Evolutionary conservation across 305 asterid genomes (phyloP).

Genomic region (Ajuga reptans): DNA sequence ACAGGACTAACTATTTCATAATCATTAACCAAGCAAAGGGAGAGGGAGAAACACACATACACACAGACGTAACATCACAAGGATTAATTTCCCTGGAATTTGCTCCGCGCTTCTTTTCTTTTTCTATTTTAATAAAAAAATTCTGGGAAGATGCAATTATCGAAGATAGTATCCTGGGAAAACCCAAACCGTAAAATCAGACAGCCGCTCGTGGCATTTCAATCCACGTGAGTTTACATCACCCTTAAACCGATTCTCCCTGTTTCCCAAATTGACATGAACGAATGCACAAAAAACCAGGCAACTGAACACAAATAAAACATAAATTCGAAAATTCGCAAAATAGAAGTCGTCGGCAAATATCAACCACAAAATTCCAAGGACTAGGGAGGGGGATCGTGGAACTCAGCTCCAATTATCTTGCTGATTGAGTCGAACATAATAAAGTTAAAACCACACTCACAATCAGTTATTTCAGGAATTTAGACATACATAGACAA

Average conservation of each 20-base stretch:
- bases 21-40: background rate
- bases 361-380: constrained; percentile 10
- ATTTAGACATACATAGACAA: background rate
- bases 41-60: background rate
- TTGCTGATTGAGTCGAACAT: constrained; percentile 1
- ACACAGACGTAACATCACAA: background rate
- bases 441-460: background rate
- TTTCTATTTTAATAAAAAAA: no score
- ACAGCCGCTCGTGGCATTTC: constrained; percentile 11
- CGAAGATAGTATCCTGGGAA: background rate
- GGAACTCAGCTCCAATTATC: background rate
- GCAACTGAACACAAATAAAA: background rate
- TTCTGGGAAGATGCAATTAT: no score
- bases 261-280: background rate
- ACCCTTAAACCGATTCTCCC: constrained; percentile 2
- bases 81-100: constrained; percentile 5
- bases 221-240: background rate
- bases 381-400: background rate
- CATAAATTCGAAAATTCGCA: background rate
- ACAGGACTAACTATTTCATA: constrained; percentile 3
- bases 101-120: no score
- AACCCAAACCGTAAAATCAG: constrained; percentile 3
- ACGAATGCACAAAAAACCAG: background rate
- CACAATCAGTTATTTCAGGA: constrained; percentile 1
- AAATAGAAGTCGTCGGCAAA: background rate